These are phyloP conservation scores for Tylopilus plumbeoviolaceoides DNA, from an alignment of 768 basidiomycete species.

Conservation along the genomic window DNA sequence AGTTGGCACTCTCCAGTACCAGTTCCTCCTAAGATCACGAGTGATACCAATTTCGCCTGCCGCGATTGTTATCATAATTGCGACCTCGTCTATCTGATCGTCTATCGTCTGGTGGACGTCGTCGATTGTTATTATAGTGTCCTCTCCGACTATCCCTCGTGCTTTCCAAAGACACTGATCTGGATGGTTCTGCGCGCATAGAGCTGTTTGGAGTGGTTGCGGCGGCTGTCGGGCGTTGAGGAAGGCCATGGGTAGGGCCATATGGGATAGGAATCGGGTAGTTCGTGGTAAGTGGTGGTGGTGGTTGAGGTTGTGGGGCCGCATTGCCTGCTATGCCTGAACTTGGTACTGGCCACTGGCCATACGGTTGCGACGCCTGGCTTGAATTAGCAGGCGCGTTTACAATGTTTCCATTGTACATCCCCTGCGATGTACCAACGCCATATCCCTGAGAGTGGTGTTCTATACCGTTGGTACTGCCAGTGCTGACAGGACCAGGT, in stretches of 20 bases:
- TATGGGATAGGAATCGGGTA: background rate
- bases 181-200: conserved; percentile 19
- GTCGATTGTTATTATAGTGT: conserved; percentile 14
- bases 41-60: conserved; percentile 7
- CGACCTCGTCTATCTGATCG: conserved; percentile 10
- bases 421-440: conserved; percentile 2
- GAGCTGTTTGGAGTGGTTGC: background rate
- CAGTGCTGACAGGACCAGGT: background rate
- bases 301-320: conserved; percentile 3
- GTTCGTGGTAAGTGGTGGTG: background rate
- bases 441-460: conserved; percentile 5
- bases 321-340: conserved; percentile 1
- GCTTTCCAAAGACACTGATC: conserved; percentile 17
- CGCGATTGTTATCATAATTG: conserved; percentile 5
- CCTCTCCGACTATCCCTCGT: conserved; percentile 19
- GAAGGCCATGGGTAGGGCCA: conserved; percentile 15
- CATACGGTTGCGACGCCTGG: background rate
- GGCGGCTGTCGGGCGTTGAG: conserved; percentile 12
- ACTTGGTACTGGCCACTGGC: background rate
- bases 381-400: background rate
- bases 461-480: background rate
- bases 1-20: no score
- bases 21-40: conserved; percentile 5
- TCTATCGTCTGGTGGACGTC: conserved; percentile 15
- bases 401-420: background rate